Conservation (phyloP, 2,329 filamentous ascomycete species). For the Xylariaceae sp. region DNA sequence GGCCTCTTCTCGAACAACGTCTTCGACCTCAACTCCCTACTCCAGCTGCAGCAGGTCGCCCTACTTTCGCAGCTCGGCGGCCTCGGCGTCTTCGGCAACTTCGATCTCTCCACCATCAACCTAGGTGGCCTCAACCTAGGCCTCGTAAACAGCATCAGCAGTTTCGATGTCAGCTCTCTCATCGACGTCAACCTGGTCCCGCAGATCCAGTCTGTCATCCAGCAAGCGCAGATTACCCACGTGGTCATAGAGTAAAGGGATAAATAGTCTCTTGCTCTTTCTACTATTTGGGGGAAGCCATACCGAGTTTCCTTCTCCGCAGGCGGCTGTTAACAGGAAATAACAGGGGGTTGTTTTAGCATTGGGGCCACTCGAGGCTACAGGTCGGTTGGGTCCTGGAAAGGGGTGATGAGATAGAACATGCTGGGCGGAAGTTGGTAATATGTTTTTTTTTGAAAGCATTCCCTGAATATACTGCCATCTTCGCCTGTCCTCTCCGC, state of each 20-base stretch:
- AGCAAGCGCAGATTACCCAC: conserved; percentile 29
- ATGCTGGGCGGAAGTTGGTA: conserved; percentile 4
- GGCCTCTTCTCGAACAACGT: conserved; percentile 53
- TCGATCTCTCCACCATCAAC: conserved; percentile 53
- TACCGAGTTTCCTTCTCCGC: conserved; percentile 24
- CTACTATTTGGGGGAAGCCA: conserved; percentile 9
- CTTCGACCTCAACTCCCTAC: conserved; percentile 54
- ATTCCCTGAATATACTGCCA: conserved; percentile 7
- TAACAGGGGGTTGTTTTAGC: conserved; percentile 9
- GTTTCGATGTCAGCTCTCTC: conserved; percentile 44
- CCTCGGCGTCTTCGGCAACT: conserved; percentile 52
- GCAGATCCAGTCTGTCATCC: conserved; percentile 45
- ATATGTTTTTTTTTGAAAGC: conserved; percentile 10
- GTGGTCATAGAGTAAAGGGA: conserved; percentile 9
- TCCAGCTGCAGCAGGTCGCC: conserved; percentile 47
- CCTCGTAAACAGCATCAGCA: conserved; percentile 45
- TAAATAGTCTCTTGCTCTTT: conserved; percentile 1
- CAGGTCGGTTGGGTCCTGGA: not conserved
- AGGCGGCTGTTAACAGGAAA: conserved; percentile 22
- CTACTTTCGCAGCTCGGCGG: conserved; percentile 46
- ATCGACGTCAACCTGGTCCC: conserved; percentile 38
- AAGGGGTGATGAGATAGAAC: conserved; percentile 17
- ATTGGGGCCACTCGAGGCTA: not conserved
- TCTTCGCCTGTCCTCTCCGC: not conserved
- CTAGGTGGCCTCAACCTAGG: conserved; percentile 51